Base-by-base conservation (phyloP, 257 asterid species). In the Solanum okadae region DNA sequence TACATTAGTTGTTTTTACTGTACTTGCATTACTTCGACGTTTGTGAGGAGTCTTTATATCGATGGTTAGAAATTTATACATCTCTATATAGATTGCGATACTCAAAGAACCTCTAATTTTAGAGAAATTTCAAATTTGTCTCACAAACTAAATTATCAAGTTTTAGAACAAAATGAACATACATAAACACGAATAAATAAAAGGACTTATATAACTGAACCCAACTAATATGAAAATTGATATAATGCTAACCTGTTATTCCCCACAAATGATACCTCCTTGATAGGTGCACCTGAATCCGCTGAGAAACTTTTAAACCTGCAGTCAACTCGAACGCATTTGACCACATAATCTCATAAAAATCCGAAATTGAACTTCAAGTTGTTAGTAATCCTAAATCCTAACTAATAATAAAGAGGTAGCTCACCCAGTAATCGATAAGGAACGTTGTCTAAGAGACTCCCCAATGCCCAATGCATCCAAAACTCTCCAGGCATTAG, bases 401-500 rank as follows among this genome's bases (percentile, higher is more conserved):
- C 2, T 44, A 44, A 44, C 16, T 44, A 44, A 44, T 1, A 44
- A 44, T 44, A 12, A 11, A 44, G 16, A 12, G 70, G 13, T 1
- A 63, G 2, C 88, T 46, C 49, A 94, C 98, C 94, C 96, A 35
- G 65, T 89, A 86, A 94, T 86, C 38, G 49, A 93, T 20, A 91
- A 31, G 67, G 93, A 93, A 59, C 84, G 91, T 18, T 49, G 88
- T 86, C 98, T 87, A 10, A 95, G 95, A 14, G 83, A 31, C 33
- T 95, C 93, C 18, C 94, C 99, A 46, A 95, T 52, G 9, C 94
- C 98, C 13, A 95, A 67, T 4, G 96, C 98, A 75, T 96, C 99
- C 37, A 95, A 93, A 2, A 98, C 98, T 87, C 91, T 93, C 96
- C 98, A 95, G 2, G 96, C 99, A 83, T 96, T 96, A 9, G 91